These are phyloP conservation scores for Ormosia semicastrata DNA, from an alignment of 306 rosid species.

Conservation along the genomic window DNA sequence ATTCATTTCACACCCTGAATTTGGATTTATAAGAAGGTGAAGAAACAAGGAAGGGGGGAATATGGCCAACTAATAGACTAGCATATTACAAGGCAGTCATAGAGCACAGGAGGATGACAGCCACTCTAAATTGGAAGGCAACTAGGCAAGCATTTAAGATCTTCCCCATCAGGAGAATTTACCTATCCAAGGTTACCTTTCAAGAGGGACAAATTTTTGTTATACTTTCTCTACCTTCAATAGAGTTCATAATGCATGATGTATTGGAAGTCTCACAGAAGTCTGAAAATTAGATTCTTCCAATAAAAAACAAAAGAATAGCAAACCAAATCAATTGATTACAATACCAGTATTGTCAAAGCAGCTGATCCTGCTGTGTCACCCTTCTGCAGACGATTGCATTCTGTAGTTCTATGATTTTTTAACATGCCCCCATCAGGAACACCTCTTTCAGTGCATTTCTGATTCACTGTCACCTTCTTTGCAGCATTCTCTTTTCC, in stretches of 20 bases:
- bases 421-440: conserved; percentile 21
- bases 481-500: conserved; percentile 54
- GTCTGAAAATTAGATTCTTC: neutral
- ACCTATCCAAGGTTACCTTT: neutral
- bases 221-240: neutral
- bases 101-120: neutral
- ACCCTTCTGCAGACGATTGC: conserved; percentile 22
- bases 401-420: conserved; percentile 32
- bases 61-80: neutral
- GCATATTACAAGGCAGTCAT: neutral
- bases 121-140: neutral
- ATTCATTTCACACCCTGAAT: neutral
- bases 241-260: neutral
- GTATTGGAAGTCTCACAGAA: neutral
- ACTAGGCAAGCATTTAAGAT: neutral
- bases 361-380: conserved; percentile 29
- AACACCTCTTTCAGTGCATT: conserved; percentile 44
- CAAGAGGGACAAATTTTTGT: neutral
- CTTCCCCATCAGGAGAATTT: neutral
- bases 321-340: neutral
- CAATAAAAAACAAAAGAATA: neutral
- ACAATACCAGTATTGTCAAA: conserved; percentile 32
- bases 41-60: neutral
- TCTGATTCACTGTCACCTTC: conserved; percentile 29
- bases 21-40: neutral